Conservation (phyloP, 2,329 filamentous ascomycete genomes). For the Grosmannia serpens region DNA sequence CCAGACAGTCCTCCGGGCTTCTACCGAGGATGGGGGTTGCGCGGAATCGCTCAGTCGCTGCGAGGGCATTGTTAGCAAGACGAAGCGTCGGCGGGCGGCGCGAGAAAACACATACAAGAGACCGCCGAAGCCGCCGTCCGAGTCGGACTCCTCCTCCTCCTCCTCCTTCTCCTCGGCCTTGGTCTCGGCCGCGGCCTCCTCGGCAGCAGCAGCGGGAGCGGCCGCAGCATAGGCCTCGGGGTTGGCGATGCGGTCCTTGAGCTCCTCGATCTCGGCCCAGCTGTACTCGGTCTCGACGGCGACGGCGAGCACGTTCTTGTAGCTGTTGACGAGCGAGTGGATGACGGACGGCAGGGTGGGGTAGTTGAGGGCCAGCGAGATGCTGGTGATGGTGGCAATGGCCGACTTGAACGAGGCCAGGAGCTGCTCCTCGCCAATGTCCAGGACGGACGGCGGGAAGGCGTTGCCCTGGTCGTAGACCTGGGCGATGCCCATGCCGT, state of each 20-base stretch:
- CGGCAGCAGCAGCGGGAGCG: constrained; percentile 54
- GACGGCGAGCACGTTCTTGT: constrained; percentile 93
- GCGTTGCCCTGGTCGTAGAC: constrained; percentile 97
- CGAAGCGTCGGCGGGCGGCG: too few species aligned
- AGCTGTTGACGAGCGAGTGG: constrained; percentile 91
- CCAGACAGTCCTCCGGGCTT: neutral
- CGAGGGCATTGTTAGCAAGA: neutral
- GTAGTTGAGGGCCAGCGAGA: constrained; percentile 90
- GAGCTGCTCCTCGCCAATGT: constrained; percentile 92
- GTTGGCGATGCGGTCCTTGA: constrained; percentile 99
- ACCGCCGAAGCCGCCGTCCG: constrained; percentile 64
- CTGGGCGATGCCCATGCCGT: constrained; percentile 92
- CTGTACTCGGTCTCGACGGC: constrained; percentile 83
- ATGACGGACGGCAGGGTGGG: constrained; percentile 92
- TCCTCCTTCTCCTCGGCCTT: constrained; percentile 52
- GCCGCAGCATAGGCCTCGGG: constrained; percentile 88
- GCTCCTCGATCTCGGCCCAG: constrained; percentile 92
- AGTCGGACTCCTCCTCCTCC: constrained; percentile 56
- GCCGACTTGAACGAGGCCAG: constrained; percentile 70
- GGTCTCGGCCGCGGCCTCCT: constrained; percentile 40
- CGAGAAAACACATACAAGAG: constrained; percentile 41
- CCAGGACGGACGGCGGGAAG: constrained; percentile 75
- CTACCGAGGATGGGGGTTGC: too few species aligned
- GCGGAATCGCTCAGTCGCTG: constrained; percentile 8
- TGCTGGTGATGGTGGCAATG: constrained; percentile 74